phyloP scores from a whole-genome alignment of 495 filamentous ascomycete species.

The Penicillium steckii region DNA sequence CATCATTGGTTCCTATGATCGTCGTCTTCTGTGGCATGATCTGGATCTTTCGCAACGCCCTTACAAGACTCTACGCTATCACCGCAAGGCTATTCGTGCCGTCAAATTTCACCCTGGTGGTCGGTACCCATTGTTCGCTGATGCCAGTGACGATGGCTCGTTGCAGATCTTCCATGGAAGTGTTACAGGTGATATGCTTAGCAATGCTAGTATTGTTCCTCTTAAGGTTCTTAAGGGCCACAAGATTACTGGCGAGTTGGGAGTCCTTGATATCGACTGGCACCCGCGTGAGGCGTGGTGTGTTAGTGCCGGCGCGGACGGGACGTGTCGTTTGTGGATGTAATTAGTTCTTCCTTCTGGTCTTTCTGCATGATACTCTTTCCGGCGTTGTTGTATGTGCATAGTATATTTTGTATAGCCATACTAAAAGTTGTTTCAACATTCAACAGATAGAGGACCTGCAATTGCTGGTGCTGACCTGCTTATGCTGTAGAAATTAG shows the following conservation, averaged over 20 bases:
- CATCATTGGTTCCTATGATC: conserved; percentile 91
- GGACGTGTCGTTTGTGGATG: conserved; percentile 78
- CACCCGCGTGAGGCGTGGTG: conserved; percentile 90
- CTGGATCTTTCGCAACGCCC: conserved; percentile 85
- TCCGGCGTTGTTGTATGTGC: conserved; percentile 26
- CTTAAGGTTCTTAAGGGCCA: conserved; percentile 93
- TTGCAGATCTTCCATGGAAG: conserved; percentile 96
- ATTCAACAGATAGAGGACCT: no score
- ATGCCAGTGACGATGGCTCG: conserved; percentile 89
- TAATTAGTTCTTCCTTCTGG: conserved; percentile 33
- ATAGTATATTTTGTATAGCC: conserved; percentile 32
- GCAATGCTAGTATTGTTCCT: conserved; percentile 93
- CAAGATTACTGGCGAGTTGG: conserved; percentile 70
- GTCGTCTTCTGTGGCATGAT: conserved; percentile 94
- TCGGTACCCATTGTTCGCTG: conserved; percentile 81
- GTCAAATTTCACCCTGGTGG: conserved; percentile 83
- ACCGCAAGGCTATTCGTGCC: conserved; percentile 82
- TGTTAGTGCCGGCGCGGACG: conserved; percentile 92
- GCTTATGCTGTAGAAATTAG: no score
- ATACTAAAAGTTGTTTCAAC: conserved; percentile 25
- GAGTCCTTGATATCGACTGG: conserved; percentile 94
- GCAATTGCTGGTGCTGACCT: no score
- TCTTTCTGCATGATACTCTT: conserved; percentile 26
- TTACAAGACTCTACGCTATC: conserved; percentile 95
- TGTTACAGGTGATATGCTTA: conserved; percentile 89